Evolutionary conservation across 257 asterid species (phyloP).

Genomic region (Solanum okadae): DNA sequence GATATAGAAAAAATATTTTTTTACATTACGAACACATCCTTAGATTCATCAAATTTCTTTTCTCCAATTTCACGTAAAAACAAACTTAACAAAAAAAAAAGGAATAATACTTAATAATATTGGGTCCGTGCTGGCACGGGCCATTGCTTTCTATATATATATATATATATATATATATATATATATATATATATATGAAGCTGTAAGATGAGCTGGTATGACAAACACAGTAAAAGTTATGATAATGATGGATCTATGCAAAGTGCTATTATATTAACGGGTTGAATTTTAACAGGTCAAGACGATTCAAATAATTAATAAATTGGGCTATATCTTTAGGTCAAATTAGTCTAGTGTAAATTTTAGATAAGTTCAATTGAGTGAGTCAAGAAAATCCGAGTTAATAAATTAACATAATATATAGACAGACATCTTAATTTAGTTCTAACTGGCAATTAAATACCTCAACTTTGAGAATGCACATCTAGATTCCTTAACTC

Average conservation of each 20-base stretch:
- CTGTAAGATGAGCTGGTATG: background rate
- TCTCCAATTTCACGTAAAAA: too few species aligned
- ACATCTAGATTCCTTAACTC: background rate
- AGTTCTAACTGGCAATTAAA: background rate
- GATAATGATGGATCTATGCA: background rate
- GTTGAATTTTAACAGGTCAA: background rate
- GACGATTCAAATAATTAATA: background rate
- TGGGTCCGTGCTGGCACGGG: rapidly evolving
- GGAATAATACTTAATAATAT: too few species aligned
- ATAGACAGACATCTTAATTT: background rate
- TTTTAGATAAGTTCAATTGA: background rate
- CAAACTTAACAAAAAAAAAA: too few species aligned
- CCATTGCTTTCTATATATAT: too few species aligned
- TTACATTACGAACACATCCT: too few species aligned
- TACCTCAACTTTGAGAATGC: background rate
- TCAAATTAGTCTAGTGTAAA: background rate
- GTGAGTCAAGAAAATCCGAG: background rate
- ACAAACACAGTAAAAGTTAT: background rate
- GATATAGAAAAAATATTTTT: too few species aligned
- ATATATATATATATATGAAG: background rate
- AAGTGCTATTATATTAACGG: background rate
- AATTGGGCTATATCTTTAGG: background rate
- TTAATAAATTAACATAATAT: background rate
- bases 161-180: too few species aligned
- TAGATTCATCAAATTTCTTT: too few species aligned